Conservation (phyloP, 1,284 basidiomycete species). For the Neonothopanus nambi region DNA sequence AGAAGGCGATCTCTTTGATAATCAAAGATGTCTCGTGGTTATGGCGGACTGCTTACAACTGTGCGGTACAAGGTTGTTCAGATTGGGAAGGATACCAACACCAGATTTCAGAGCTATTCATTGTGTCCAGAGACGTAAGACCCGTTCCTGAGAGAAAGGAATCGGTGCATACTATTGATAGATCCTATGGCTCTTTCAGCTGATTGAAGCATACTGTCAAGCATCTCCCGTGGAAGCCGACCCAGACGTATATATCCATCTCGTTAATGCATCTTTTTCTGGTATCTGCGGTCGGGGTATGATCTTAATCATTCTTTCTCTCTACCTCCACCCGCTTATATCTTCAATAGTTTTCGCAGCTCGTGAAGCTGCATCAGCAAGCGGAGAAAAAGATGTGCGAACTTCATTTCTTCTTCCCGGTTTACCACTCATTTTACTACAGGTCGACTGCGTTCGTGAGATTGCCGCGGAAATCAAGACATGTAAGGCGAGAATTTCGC, state of each 20-base stretch:
- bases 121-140: slow-evolving; percentile 61
- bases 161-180: slow-evolving; percentile 6
- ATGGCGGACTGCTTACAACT: slow-evolving; percentile 83
- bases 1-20: slow-evolving; percentile 57
- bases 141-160: slow-evolving; percentile 14
- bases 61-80: slow-evolving; percentile 72
- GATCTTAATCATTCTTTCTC: slow-evolving; percentile 15
- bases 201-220: slow-evolving; percentile 60
- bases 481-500: slow-evolving; percentile 48
- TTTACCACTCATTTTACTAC: slow-evolving; percentile 19
- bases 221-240: slow-evolving; percentile 60
- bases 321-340: slow-evolving; percentile 20
- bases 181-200: slow-evolving; percentile 39
- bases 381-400: slow-evolving; percentile 38
- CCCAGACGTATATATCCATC: slow-evolving; percentile 55
- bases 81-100: slow-evolving; percentile 70
- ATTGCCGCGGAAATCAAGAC: slow-evolving; percentile 49
- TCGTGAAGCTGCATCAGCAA: slow-evolving; percentile 37
- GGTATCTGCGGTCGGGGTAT: slow-evolving; percentile 67
- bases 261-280: slow-evolving; percentile 70
- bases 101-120: slow-evolving; percentile 67
- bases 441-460: slow-evolving; percentile 37
- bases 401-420: slow-evolving; percentile 1
- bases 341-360: slow-evolving; percentile 44
- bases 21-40: slow-evolving; percentile 81